A percentile compares a stretch with the other conserved stretches of the same genome.
Conservation (phyloP, 345 rosid genomes). For the Salix arbutifolia region DNA sequence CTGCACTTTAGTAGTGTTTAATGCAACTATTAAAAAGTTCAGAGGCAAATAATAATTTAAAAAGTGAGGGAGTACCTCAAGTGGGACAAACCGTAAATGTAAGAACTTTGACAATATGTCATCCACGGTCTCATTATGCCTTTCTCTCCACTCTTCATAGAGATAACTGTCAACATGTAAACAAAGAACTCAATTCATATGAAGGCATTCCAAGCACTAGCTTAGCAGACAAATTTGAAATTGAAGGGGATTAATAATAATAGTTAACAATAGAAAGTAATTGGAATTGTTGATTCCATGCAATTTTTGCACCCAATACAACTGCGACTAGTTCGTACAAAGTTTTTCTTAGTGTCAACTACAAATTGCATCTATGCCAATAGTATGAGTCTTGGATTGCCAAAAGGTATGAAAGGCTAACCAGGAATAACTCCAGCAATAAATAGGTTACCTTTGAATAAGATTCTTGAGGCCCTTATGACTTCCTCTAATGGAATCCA, state of each 20-base stretch:
- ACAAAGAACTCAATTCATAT: neutral
- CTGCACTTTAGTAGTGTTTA: neutral
- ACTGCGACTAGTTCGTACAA: too few relatives aligned
- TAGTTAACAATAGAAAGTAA: neutral
- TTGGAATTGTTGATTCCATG: neutral
- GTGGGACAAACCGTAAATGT: constrained; percentile 74
- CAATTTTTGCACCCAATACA: neutral
- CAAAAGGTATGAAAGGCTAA: neutral
- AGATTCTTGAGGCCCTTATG: constrained; percentile 87
- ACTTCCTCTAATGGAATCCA: constrained; percentile 97
- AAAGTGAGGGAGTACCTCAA: constrained; percentile 58
- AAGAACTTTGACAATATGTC: constrained; percentile 65
- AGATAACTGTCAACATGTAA: constrained; percentile 51
- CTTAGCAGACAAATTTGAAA: neutral
- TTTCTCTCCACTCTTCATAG: constrained; percentile 90
- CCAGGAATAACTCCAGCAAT: neutral
- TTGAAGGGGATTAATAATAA: neutral
- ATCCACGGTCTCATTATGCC: constrained; percentile 57
- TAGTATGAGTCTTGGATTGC: neutral
- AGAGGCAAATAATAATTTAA: neutral
- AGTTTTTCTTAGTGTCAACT: neutral
- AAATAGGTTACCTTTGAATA: constrained; percentile 63
- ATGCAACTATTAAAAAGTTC: neutral
- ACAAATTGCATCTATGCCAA: neutral
- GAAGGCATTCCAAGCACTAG: neutral